Conservation (phyloP, 768 basidiomycete species). For the Mycena indigotica region DNA sequence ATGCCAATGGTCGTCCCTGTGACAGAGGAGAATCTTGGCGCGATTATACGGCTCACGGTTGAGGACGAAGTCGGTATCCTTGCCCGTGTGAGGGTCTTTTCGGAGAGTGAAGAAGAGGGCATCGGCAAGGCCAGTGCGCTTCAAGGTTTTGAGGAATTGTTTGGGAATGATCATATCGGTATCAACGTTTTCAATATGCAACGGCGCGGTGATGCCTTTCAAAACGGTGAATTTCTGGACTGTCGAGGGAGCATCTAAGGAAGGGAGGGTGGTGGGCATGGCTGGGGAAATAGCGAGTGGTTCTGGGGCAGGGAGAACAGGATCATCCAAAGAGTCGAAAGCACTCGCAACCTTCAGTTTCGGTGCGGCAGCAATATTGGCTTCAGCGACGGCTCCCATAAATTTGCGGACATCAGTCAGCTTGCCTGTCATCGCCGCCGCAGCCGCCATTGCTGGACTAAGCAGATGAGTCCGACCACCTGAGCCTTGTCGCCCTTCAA, state of each 20-base stretch:
- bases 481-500: slow-evolving; percentile 86
- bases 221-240: slow-evolving; percentile 68
- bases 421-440: slow-evolving; percentile 83
- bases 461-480: slow-evolving; percentile 88
- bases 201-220: slow-evolving; percentile 76
- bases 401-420: slow-evolving; percentile 84
- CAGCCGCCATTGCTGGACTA: slow-evolving; percentile 95
- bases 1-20: slow-evolving; percentile 90
- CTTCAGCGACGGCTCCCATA: slow-evolving; percentile 51
- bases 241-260: slow-evolving; percentile 46
- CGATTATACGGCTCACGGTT: slow-evolving; percentile 78
- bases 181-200: slow-evolving; percentile 83
- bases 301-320: slow-evolving; percentile 58
- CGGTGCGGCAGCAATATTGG: slow-evolving; percentile 44
- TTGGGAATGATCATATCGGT: slow-evolving; percentile 95
- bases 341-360: slow-evolving; percentile 72
- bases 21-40: slow-evolving; percentile 78
- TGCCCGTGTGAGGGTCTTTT: slow-evolving; percentile 73
- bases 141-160: slow-evolving; percentile 90
- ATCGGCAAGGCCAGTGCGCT: slow-evolving; percentile 82
- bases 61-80: slow-evolving; percentile 81
- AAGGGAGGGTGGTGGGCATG: slow-evolving; percentile 38
- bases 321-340: slow-evolving; percentile 77
- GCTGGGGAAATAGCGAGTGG: slow-evolving; percentile 40
- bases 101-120: slow-evolving; percentile 84